Evolutionary conservation across 805 yeast genomes (phyloP).

Genomic region (Diddensiella transvaalensis): DNA sequence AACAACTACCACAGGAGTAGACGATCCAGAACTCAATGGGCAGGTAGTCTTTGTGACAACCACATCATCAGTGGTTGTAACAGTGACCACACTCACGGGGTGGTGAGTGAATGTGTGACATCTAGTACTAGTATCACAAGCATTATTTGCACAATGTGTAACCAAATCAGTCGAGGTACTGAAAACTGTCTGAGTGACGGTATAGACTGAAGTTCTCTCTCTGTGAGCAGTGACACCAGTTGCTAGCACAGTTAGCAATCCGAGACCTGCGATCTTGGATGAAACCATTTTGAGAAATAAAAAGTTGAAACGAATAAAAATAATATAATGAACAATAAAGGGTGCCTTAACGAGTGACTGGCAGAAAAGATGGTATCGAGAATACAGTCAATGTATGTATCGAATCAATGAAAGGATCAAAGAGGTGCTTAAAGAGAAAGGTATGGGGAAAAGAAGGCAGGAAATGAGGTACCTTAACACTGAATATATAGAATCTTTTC

Average conservation of each 20-base stretch:
- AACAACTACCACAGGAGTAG: neutral
- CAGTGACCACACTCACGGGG: constrained; percentile 1
- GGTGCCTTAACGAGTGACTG: neutral
- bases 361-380: no score
- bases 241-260: constrained; percentile 1
- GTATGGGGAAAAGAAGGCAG: neutral
- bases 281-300: neutral
- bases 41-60: neutral
- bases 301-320: neutral
- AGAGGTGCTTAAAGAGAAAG: neutral
- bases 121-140: neutral
- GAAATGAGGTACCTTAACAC: neutral
- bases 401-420: neutral
- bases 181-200: neutral
- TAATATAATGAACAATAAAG: no score
- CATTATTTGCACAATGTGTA: neutral
- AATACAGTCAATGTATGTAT: no score
- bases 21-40: neutral
- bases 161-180: neutral
- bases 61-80: neutral
- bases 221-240: neutral
- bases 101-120: neutral
- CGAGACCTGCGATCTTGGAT: neutral
- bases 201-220: neutral
- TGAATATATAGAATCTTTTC: neutral